Evolutionary conservation across 257 asterid species (phyloP).

Genomic region (Fraxinus anomala): DNA sequence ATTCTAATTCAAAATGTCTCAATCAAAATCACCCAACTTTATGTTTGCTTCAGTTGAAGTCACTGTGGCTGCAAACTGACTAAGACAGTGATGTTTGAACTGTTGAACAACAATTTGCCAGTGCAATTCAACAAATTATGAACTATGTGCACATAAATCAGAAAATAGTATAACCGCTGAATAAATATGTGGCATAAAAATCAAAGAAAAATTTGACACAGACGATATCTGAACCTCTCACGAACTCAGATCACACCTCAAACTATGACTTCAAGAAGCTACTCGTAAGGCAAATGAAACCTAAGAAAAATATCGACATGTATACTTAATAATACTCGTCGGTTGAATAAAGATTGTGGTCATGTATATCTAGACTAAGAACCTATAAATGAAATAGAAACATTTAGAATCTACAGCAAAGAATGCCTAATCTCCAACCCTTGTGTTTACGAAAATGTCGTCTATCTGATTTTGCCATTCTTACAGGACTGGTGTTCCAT

Average conservation of each 20-base stretch:
- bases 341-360: neutral
- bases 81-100: no score
- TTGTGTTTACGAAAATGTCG: constrained; percentile 52
- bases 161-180: neutral
- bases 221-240: constrained; percentile 14
- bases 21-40: no score
- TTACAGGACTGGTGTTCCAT: constrained; percentile 83
- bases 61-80: no score
- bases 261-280: constrained; percentile 29
- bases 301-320: constrained; percentile 37
- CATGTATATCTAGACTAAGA: constrained; percentile 43
- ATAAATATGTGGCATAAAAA: neutral
- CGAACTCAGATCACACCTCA: constrained; percentile 26
- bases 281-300: constrained; percentile 34
- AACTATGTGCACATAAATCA: neutral
- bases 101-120: neutral
- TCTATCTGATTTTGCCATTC: constrained; percentile 64
- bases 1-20: no score
- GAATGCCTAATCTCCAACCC: constrained; percentile 76
- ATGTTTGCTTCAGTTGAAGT: no score
- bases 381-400: constrained; percentile 23
- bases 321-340: constrained; percentile 34
- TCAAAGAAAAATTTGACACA: neutral
- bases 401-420: constrained; percentile 78
- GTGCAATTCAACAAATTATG: neutral